Conservation (phyloP, 139 green algal species). For the Spirogloea muscicola region DNA sequence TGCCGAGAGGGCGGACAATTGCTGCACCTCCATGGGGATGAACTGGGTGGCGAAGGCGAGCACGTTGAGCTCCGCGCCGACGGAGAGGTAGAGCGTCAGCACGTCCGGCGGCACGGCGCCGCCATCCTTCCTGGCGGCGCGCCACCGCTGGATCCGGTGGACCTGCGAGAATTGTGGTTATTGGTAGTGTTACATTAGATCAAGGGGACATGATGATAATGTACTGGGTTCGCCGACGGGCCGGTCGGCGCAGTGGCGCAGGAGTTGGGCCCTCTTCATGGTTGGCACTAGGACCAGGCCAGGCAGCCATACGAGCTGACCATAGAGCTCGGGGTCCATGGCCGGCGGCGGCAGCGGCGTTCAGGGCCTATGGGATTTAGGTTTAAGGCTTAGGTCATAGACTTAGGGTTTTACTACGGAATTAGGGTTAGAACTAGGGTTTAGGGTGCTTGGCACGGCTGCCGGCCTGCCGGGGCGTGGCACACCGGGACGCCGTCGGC, state of each 20-base stretch:
- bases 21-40: slow-evolving; percentile 18
- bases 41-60: slow-evolving; percentile 31
- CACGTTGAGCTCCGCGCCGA: slow-evolving; percentile 27
- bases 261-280: neutral
- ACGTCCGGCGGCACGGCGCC: slow-evolving; percentile 18
- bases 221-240: neutral
- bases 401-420: no score
- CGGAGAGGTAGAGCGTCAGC: slow-evolving; percentile 21
- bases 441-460: no score
- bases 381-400: no score
- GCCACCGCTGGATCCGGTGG: slow-evolving; percentile 8
- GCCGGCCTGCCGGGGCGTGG: no score
- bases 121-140: slow-evolving; percentile 27
- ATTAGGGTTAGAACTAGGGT: no score
- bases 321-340: no score
- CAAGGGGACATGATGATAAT: neutral
- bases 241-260: neutral
- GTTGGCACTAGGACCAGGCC: neutral
- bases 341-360: no score
- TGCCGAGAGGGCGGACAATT: no score
- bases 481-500: neutral
- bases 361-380: no score
- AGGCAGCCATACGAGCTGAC: no score
- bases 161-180: slow-evolving; percentile 15
- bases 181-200: neutral